phyloP scores from a whole-genome alignment of 1,139 yeast species.

The Blastobotrys buckinghamii region DNA sequence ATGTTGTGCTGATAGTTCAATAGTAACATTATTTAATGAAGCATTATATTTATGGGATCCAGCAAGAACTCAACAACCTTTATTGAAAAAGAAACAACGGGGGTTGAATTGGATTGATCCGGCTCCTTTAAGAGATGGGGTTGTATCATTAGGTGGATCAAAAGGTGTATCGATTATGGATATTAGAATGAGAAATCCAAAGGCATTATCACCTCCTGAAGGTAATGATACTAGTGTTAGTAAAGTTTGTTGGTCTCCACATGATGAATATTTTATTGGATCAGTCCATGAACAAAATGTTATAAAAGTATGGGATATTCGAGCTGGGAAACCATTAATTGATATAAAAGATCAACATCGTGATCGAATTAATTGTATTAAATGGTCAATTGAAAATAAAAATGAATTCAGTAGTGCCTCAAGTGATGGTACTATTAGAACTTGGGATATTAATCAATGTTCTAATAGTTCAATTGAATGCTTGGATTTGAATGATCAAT shows the following conservation, averaged over 20 bases:
- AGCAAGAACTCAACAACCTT: constrained; percentile 47
- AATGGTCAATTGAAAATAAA: constrained; percentile 48
- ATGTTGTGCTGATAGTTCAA: constrained; percentile 39
- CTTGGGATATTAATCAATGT: constrained; percentile 54
- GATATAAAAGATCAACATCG: constrained; percentile 50
- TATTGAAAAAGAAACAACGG: constrained; percentile 45
- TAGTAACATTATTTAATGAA: constrained; percentile 57
- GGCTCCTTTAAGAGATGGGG: constrained; percentile 43
- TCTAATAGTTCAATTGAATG: constrained; percentile 10
- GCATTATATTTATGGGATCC: constrained; percentile 71
- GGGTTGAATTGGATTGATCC: constrained; percentile 53
- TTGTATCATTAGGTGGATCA: constrained; percentile 58
- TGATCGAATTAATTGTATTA: constrained; percentile 49
- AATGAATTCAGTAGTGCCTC: constrained; percentile 55
- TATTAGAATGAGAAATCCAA: constrained; percentile 41
- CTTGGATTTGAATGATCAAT: background rate
- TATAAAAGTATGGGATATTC: constrained; percentile 69
- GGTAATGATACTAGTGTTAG: constrained; percentile 35
- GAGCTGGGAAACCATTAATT: constrained; percentile 48
- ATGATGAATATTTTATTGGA: constrained; percentile 56
- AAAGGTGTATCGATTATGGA: constrained; percentile 71
- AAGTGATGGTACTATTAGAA: constrained; percentile 63
- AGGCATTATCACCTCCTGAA: constrained; percentile 42
- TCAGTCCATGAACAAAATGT: constrained; percentile 58
- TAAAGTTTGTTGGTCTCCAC: constrained; percentile 57